Percentiles rank a stretch among this genome's conserved stretches.
These are phyloP conservation scores for Narthecium ossifragum DNA, from an alignment of 106 monocot genomes.

Conservation along the genomic window DNA sequence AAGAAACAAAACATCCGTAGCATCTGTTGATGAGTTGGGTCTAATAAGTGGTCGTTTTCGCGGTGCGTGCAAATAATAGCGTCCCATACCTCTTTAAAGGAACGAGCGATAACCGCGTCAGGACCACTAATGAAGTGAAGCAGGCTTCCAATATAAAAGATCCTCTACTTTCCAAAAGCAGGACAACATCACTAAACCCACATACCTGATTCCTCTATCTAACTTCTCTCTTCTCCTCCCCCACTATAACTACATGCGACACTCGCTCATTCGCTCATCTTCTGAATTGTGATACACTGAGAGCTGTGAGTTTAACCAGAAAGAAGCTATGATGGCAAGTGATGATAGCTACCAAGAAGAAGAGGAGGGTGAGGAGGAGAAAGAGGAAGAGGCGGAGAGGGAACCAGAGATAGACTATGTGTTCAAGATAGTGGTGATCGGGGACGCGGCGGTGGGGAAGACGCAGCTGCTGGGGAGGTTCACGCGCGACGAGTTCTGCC, in stretches of 20 bases:
- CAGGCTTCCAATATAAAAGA: no score
- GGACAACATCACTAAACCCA: not conserved
- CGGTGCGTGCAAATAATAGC: no score
- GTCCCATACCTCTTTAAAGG: no score
- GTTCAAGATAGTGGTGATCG: constrained; percentile 53
- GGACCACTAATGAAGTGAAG: no score
- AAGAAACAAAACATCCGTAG: no score
- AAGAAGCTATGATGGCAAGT: not conserved
- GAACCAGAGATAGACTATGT: constrained; percentile 41
- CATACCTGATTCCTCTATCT: not conserved
- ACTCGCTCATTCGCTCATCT: not conserved
- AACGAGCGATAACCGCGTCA: no score
- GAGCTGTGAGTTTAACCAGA: not conserved
- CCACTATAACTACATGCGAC: not conserved
- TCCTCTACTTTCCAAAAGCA: not conserved
- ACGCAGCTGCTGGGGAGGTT: constrained; percentile 49
- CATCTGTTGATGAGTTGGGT: no score
- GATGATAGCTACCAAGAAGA: not conserved
- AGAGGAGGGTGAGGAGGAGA: constrained; percentile 1
- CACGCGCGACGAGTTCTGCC: constrained; percentile 37
- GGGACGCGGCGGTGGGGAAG: constrained; percentile 55
- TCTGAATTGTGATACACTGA: not conserved
- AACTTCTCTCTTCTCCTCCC: not conserved
- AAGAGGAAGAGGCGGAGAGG: constrained; percentile 12
- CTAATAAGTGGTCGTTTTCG: no score